A percentile compares a stretch with the other conserved stretches of the same genome.
phyloP scores from a whole-genome alignment of 2,329 filamentous ascomycete species.

The Aspergillus piperis region DNA sequence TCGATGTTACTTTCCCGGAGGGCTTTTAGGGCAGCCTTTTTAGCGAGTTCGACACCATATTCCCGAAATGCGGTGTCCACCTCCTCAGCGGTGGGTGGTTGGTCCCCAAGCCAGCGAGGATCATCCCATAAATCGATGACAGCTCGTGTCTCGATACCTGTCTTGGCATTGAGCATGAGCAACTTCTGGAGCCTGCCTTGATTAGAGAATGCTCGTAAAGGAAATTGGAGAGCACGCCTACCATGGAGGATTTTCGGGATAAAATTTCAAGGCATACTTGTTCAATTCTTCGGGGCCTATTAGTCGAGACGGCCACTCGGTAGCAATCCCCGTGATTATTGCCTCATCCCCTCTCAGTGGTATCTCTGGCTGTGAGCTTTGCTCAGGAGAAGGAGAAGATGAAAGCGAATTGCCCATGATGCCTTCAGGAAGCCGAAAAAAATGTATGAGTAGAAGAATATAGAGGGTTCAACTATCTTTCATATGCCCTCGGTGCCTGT shows the following conservation, averaged over 20 bases:
- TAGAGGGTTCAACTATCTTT: no score
- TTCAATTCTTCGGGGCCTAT: neutral
- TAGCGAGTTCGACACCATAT: conserved; percentile 1
- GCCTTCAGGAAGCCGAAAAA: no score
- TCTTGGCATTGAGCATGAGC: neutral
- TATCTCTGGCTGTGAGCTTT: no score
- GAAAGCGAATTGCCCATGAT: no score
- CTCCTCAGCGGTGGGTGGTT: neutral
- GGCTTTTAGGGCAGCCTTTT: neutral
- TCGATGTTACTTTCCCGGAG: conserved; percentile 1
- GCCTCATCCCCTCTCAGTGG: neutral
- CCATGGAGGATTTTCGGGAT: neutral
- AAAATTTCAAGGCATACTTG: neutral
- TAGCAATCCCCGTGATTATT: conserved; percentile 1
- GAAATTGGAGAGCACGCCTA: neutral
- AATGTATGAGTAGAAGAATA: no score
- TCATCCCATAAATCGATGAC: neutral
- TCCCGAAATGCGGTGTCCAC: neutral
- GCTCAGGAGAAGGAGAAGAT: no score
- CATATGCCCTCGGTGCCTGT: no score
- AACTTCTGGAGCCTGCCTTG: neutral
- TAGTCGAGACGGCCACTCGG: conserved; percentile 2
- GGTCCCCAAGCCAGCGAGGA: neutral
- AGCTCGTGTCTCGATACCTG: neutral
- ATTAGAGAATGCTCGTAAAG: neutral